Base-by-base conservation (phyloP, 1,284 basidiomycete genomes). In the Melampsora larici-populina region DNA sequence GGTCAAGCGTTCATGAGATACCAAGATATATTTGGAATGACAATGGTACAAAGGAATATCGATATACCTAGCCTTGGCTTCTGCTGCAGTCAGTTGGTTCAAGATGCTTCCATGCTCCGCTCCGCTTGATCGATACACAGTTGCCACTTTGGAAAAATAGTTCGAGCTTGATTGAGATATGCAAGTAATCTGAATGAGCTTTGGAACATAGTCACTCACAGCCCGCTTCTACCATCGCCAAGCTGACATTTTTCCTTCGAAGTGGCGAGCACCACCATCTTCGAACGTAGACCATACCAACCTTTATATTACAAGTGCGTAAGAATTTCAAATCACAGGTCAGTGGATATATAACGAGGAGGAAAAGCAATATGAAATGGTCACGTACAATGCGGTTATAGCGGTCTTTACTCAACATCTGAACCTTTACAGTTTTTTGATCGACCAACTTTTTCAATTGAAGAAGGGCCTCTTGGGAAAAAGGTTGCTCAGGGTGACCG, bases 401-500 rank as follows among this genome's bases (percentile, higher is more conserved):
- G 24, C 74, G 74, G 26, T 76, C 74, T 63, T 76, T 76, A 29
- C 74, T 76, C n/a, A 76, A 26, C 18, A 76, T 31, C 7, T 69
- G 48, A 5, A 76, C 74, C 1, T 64, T 63, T 0, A 76, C 66
- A 24, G 24, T 69, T 43, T 49, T 48, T 48, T 69, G 66, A 29
- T 76, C 29, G 58, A 76, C 66, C 2, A 76, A 40, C 26, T 21
- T 33, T 24, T 60, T 63, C 31, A 76, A 21, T 17, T 58, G 65
- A 3, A 43, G 48, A 29, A 76, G 67, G 8, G 74, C 74, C 60
- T 76, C 74, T 69, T 64, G 68, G 31, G 74, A 68, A 36, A 76
- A 76, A 13, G 74, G 74, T 58, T 76, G 74, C 6, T 64, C 74
- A 24, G 74, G 74, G 29, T 76, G 48, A 5, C 74, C 74, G 51